Evolutionary conservation across 2,329 filamentous ascomycete species (phyloP).

Genomic region (Phoma herbarum): DNA sequence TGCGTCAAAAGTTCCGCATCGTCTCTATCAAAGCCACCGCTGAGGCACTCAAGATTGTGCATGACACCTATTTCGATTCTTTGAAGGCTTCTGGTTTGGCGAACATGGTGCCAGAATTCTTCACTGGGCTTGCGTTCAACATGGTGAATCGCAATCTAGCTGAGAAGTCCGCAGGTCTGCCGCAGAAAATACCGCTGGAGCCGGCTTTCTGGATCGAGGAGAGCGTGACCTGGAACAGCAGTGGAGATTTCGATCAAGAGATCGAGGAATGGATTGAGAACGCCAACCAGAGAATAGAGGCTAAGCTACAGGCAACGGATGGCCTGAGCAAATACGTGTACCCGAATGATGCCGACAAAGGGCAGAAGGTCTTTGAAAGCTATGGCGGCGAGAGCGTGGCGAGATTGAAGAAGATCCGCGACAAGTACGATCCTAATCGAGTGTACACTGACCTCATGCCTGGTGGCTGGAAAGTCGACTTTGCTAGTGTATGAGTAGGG

Average conservation of each 20-base stretch:
- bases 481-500: neutral
- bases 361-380: conserved; percentile 52
- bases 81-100: conserved; percentile 19
- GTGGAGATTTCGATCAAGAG: conserved; percentile 20
- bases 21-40: conserved; percentile 21
- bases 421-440: conserved; percentile 51
- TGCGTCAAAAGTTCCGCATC: conserved; percentile 31
- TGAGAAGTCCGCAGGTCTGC: conserved; percentile 15
- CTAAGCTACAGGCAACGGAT: conserved; percentile 56
- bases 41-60: conserved; percentile 26
- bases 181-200: conserved; percentile 20
- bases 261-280: conserved; percentile 49
- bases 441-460: conserved; percentile 53
- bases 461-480: conserved; percentile 53
- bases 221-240: conserved; percentile 24
- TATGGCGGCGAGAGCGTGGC: conserved; percentile 52
- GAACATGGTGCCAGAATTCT: conserved; percentile 24
- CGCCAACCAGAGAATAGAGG: conserved; percentile 61
- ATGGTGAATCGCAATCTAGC: conserved; percentile 25
- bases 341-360: conserved; percentile 38
- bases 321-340: conserved; percentile 33
- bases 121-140: conserved; percentile 31
- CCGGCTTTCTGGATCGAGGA: conserved; percentile 34
- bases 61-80: conserved; percentile 27
- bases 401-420: conserved; percentile 44